Evolutionary conservation across 495 filamentous ascomycete genomes (phyloP).

Genomic region (Daldinia bambusicola): DNA sequence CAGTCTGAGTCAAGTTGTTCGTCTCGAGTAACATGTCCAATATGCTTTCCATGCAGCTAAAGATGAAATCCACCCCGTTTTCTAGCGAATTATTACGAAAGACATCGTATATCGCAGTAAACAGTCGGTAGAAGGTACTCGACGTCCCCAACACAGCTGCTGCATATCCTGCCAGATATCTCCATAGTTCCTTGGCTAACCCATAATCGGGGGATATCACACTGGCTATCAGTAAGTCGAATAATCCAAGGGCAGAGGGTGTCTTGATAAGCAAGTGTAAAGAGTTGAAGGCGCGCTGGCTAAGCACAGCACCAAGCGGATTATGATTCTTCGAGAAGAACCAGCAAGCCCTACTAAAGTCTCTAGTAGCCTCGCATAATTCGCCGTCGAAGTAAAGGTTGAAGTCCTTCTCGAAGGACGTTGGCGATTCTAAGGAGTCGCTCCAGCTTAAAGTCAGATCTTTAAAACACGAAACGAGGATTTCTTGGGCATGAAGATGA

Average conservation of each 20-base stretch:
- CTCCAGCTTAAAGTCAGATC: conserved; percentile 31
- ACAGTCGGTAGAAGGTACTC: conserved; percentile 32
- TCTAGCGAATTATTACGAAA: conserved; percentile 30
- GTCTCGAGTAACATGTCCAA: conserved; percentile 39
- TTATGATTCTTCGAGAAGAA: conserved; percentile 35
- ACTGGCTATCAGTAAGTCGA: conserved; percentile 38
- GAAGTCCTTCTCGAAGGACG: conserved; percentile 33
- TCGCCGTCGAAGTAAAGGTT: conserved; percentile 37
- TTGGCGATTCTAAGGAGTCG: conserved; percentile 23
- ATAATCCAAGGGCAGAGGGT: conserved; percentile 36
- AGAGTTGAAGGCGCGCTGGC: conserved; percentile 33
- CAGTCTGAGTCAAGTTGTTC: conserved; percentile 24
- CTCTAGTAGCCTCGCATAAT: conserved; percentile 39
- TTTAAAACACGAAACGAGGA: conserved; percentile 41
- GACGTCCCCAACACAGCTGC: conserved; percentile 20
- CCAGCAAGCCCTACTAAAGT: conserved; percentile 43
- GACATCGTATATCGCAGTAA: conserved; percentile 29
- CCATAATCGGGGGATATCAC: conserved; percentile 39
- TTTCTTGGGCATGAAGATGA: conserved; percentile 40
- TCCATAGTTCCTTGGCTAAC: conserved; percentile 38
- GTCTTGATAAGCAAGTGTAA: conserved; percentile 30
- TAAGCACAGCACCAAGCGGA: conserved; percentile 32
- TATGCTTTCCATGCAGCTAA: conserved; percentile 42
- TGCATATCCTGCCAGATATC: conserved; percentile 36
- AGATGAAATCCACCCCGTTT: conserved; percentile 34